Conservation (phyloP, 192 early-diverging fungal species). For the Cetraspora pellucida region DNA sequence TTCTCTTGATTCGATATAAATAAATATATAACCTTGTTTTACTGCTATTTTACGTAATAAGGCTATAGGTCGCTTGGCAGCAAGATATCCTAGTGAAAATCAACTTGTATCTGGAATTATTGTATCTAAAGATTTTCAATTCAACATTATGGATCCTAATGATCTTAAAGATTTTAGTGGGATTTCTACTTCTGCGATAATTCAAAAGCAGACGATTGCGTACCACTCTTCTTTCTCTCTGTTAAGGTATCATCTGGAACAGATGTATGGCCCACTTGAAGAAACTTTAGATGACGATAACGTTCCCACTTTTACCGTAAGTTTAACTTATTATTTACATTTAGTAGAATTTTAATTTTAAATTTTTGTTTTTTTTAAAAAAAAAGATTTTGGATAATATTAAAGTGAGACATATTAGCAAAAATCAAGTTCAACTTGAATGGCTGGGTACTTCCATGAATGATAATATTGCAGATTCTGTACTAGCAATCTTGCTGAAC, state of each 20-base stretch:
- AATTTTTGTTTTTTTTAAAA: background rate
- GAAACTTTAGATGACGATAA: conserved; percentile 47
- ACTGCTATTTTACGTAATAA: conserved; percentile 27
- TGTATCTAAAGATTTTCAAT: conserved; percentile 88
- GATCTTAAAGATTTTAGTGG: conserved; percentile 87
- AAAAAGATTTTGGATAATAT: conserved; percentile 62
- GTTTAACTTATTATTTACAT: background rate
- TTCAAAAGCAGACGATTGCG: conserved; percentile 78
- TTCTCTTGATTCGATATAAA: background rate
- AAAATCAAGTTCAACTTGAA: conserved; percentile 75
- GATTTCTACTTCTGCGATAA: conserved; percentile 70
- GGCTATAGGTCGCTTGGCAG: conserved; percentile 85
- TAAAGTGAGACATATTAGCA: conserved; percentile 62
- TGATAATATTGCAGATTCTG: conserved; percentile 96
- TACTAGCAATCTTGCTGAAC: conserved; percentile 80
- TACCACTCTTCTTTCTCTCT: conserved; percentile 77
- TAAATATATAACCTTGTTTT: background rate
- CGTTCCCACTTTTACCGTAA: conserved; percentile 41
- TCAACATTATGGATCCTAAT: conserved; percentile 76
- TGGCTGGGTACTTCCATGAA: conserved; percentile 91
- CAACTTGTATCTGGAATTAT: conserved; percentile 76
- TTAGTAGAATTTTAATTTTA: background rate
- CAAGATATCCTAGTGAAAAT: conserved; percentile 69
- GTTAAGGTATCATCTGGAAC: conserved; percentile 87
- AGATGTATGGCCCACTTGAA: conserved; percentile 86